Conservation (phyloP, 177 flowering plant species). For the Tripterygium wilfordii region DNA sequence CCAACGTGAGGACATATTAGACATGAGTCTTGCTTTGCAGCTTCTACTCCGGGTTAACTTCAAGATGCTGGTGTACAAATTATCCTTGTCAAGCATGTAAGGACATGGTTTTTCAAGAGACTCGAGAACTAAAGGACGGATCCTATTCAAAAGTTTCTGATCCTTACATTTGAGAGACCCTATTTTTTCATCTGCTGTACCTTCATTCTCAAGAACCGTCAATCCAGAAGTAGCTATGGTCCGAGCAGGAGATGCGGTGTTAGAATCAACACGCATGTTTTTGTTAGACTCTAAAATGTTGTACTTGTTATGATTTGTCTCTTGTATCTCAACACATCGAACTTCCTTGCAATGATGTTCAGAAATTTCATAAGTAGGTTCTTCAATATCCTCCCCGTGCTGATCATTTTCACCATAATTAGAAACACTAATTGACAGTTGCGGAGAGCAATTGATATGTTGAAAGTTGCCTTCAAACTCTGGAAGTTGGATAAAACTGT, state of each 20-base stretch:
- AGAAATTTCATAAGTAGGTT: conserved; percentile 9
- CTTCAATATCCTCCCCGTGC: conserved; percentile 15
- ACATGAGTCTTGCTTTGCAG: conserved; percentile 22
- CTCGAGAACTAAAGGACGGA: conserved; percentile 3
- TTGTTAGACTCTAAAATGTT: conserved; percentile 3
- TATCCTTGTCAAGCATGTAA: conserved; percentile 6
- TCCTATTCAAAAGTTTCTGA: conserved; percentile 5
- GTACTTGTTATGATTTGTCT: conserved; percentile 3
- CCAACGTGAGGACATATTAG: conserved; percentile 6
- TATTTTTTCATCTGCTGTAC: conserved; percentile 14
- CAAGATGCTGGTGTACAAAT: conserved; percentile 7
- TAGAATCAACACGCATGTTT: neutral
- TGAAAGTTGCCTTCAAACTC: conserved; percentile 14
- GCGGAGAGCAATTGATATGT: conserved; percentile 3
- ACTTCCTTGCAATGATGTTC: conserved; percentile 33
- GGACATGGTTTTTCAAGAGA: conserved; percentile 18
- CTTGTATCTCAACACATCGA: conserved; percentile 22
- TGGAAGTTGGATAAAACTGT: conserved; percentile 13
- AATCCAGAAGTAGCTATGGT: conserved; percentile 8
- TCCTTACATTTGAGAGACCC: conserved; percentile 16
- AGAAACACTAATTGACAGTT: conserved; percentile 1
- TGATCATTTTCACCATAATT: conserved; percentile 4
- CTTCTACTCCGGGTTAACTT: conserved; percentile 29
- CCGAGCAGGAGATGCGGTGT: conserved; percentile 6
- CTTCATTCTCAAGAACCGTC: conserved; percentile 9